Evolutionary conservation across 2,329 filamentous ascomycete genomes (phyloP).

Genomic region (Diaporthe humulicola): DNA sequence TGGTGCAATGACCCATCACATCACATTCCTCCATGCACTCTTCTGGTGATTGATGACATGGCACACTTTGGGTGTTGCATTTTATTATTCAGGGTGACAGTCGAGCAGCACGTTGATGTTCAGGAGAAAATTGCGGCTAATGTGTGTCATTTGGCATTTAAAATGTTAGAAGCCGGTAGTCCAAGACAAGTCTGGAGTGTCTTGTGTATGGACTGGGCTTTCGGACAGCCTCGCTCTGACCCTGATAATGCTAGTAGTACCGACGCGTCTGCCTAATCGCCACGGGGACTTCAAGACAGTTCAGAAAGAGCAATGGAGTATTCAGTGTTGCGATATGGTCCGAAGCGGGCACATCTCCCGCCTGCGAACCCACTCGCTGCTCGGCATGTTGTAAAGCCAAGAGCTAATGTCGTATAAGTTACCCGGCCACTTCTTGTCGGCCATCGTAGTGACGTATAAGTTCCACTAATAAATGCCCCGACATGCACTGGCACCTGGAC

Average conservation of each 20-base stretch:
- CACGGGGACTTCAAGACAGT: too few relatives aligned
- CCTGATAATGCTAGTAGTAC: too few relatives aligned
- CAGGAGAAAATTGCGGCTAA: too few relatives aligned
- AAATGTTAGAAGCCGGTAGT: too few relatives aligned
- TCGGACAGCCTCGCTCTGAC: background rate
- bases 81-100: background rate
- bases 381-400: constrained; percentile 19
- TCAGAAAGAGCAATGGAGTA: background rate
- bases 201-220: background rate
- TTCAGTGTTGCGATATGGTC: background rate
- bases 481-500: background rate
- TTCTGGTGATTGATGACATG: background rate
- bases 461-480: background rate
- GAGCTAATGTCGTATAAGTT: constrained; percentile 16
- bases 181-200: background rate
- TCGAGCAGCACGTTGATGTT: too few relatives aligned
- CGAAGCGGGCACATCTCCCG: too few relatives aligned
- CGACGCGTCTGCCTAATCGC: background rate
- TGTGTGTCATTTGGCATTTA: too few relatives aligned
- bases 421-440: background rate
- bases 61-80: background rate
- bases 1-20: background rate
- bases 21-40: background rate
- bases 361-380: background rate
- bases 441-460: background rate